Conservation (phyloP, 2,329 filamentous ascomycete species). For the Fusarium albidum region DNA sequence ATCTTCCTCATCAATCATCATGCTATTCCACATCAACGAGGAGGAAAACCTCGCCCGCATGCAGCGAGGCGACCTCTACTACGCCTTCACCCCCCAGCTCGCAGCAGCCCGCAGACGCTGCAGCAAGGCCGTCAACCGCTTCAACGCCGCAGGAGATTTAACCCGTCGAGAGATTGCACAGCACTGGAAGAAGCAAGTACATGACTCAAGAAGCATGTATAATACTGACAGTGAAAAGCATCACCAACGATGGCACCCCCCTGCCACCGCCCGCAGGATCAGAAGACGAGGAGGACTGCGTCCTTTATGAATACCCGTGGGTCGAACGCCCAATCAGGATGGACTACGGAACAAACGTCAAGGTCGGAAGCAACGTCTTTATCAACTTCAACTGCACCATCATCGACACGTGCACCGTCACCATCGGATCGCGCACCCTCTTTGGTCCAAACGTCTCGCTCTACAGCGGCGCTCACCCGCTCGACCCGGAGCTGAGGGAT, state of each 20-base stretch:
- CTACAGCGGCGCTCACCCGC: slow-evolving; percentile 78
- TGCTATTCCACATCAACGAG: slow-evolving; percentile 50
- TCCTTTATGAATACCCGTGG: slow-evolving; percentile 72
- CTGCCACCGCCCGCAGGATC: slow-evolving; percentile 67
- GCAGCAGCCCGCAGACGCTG: slow-evolving; percentile 70
- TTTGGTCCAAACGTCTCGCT: slow-evolving; percentile 82
- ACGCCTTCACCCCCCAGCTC: slow-evolving; percentile 75
- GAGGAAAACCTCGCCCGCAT: slow-evolving; percentile 64
- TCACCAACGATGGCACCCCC: slow-evolving; percentile 68
- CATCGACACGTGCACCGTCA: slow-evolving; percentile 79
- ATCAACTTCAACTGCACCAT: slow-evolving; percentile 79
- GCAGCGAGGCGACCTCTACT: slow-evolving; percentile 75
- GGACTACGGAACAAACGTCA: slow-evolving; percentile 82
- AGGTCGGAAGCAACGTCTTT: slow-evolving; percentile 71
- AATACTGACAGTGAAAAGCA: slow-evolving; percentile 51
- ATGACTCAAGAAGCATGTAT: rapidly evolving
- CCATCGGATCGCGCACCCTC: slow-evolving; percentile 78
- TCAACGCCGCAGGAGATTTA: slow-evolving; percentile 69
- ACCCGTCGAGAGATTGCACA: slow-evolving; percentile 69
- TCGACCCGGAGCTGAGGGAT: slow-evolving; percentile 77
- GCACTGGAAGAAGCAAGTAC: slow-evolving; percentile 77
- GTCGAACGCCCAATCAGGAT: slow-evolving; percentile 74
- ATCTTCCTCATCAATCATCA: too few relatives aligned
- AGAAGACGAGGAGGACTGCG: slow-evolving; percentile 69
- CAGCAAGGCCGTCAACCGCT: slow-evolving; percentile 65